Evolutionary conservation across 2,329 filamentous ascomycete genomes (phyloP), one percentile per base, ranked within the genome.

Genomic region (Coniella vitis): DNA sequence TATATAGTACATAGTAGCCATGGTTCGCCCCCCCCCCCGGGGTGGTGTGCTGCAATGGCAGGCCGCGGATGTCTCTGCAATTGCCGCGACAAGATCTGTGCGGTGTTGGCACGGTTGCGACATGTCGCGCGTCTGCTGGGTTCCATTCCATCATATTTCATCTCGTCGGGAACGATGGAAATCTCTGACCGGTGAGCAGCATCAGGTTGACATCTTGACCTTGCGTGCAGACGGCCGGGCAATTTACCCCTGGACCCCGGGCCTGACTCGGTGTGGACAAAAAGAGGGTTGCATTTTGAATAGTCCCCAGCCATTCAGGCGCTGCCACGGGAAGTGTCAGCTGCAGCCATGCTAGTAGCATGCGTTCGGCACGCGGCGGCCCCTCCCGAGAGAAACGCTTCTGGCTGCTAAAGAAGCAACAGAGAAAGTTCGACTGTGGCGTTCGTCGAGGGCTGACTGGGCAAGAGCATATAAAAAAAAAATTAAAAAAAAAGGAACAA

Each of bases 71-170:
- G 45, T 45, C 31, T 38, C 20, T 43, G 39, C 35, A 34, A 51
- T 22, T 53, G 48, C 48, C 51, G 48, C 47, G 44, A 53, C 37
- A 36, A 53, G 51, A 53, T 53, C 51, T 53, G 51, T 49, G 46
- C 46, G 20, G 36, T 20, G 19, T 29, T 41, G 37, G 16, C 38
- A 25, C 36, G 21, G 17, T 45, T 35, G 46, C 46, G 29, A 39
- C 42, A 52, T 44, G 38, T 41, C 32, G 46, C 38, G 41, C 39
- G 20, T 41, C 40, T 29, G 44, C n/a, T 38, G 38, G 19, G 35
- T 38, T 44, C 35, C 20, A 34, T 47, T 39, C 38, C 41, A 45
- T 53, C 51, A 51, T 40, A 42, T 51, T 34, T 53, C 48, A 53
- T 38, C 38, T 41, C 22, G n/a, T 37, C 20, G n/a, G 31, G 43